These are phyloP conservation scores for Meyerozyma guilliermondii DNA, from an alignment of 1,139 yeast genomes.

Conservation along the genomic window DNA sequence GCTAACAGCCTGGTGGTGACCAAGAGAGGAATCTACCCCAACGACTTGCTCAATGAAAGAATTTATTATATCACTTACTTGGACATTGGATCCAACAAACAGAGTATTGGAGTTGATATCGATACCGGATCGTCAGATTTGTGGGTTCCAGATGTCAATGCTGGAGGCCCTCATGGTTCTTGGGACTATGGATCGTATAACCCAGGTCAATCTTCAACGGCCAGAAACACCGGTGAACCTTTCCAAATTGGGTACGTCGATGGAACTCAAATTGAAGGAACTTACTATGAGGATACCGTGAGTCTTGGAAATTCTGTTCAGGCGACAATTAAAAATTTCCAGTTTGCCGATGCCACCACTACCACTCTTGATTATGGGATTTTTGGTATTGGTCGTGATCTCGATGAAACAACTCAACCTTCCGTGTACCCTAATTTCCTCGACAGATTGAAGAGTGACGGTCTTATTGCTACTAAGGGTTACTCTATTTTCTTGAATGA, in stretches of 20 bases:
- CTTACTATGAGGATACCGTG: conserved; percentile 14
- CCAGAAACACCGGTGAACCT: conserved; percentile 1
- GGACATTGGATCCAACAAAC: conserved; percentile 8
- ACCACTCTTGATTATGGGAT: conserved; percentile 15
- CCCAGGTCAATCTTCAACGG: conserved; percentile 6
- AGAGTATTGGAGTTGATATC: conserved; percentile 8
- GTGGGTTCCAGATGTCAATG: conserved; percentile 10
- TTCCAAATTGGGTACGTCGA: conserved; percentile 15
- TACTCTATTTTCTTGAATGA: conserved; percentile 11
- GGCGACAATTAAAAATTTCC: conserved; percentile 5
- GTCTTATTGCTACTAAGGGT: conserved; percentile 8
- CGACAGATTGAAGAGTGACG: conserved; percentile 6
- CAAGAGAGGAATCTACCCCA: conserved; percentile 1
- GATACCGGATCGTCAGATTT: conserved; percentile 20
- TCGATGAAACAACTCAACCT: conserved; percentile 8
- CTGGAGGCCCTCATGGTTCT: neutral
- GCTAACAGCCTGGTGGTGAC: neutral
- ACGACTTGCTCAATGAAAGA: neutral
- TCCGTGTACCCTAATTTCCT: neutral
- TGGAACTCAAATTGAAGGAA: conserved; percentile 12
- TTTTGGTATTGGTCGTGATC: conserved; percentile 16
- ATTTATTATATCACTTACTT: conserved; percentile 10
- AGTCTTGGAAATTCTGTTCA: conserved; percentile 9
- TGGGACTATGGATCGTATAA: conserved; percentile 8
- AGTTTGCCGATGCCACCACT: conserved; percentile 17